phyloP scores from a whole-genome alignment of 2,329 filamentous ascomycete species.

The Phaeosphaeria sp. region DNA sequence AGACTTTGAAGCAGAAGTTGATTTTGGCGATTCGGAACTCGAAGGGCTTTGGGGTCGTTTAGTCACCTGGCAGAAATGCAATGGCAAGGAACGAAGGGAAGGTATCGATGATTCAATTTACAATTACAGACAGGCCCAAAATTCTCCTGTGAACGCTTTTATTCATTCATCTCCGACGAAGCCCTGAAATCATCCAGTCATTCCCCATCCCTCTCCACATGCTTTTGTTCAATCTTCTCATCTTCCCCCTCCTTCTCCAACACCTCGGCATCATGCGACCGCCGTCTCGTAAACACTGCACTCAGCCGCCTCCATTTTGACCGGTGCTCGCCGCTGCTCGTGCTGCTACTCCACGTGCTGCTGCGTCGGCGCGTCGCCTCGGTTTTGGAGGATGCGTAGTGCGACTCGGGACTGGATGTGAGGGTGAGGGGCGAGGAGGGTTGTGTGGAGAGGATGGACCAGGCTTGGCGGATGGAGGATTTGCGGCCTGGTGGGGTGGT shows the following conservation, averaged over 20 bases:
- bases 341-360: constrained; percentile 8
- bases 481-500: constrained; percentile 9
- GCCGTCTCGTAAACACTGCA: neutral
- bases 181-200: too few species aligned
- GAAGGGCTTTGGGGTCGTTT: constrained; percentile 76
- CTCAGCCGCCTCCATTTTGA: neutral
- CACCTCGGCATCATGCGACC: neutral
- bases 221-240: neutral
- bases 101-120: too few species aligned
- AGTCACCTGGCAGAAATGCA: constrained; percentile 2
- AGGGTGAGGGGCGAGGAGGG: neutral
- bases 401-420: constrained; percentile 9
- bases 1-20: constrained; percentile 76
- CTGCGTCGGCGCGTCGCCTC: constrained; percentile 2
- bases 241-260: neutral
- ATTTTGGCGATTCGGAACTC: constrained; percentile 87
- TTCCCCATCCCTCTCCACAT: neutral
- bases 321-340: neutral
- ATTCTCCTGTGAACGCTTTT: too few species aligned
- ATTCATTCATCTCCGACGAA: too few species aligned
- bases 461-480: constrained; percentile 14
- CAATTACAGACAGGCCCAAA: too few species aligned
- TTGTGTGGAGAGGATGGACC: constrained; percentile 8
- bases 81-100: too few species aligned
- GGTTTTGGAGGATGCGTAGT: constrained; percentile 10